Evolutionary conservation across 2,329 filamentous ascomycete genomes (phyloP).

Genomic region (Nemania sp.): DNA sequence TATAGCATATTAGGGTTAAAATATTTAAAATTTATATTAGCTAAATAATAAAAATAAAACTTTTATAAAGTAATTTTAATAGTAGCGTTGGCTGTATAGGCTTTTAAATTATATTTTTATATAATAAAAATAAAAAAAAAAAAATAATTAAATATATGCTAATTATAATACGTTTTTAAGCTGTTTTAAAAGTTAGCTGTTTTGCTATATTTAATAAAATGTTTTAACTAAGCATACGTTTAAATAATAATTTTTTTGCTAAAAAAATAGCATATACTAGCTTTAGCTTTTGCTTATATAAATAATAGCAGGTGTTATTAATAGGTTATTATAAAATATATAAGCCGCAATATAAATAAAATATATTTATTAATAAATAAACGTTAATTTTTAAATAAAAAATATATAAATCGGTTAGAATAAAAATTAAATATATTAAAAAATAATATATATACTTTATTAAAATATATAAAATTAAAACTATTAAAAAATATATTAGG

Average conservation of each 20-base stretch:
- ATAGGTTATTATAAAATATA: no score
- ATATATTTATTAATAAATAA: no score
- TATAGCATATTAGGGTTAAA: not conserved
- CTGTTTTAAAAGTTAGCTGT: not conserved
- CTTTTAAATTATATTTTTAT: slow-evolving; percentile 6
- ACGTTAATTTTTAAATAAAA: not conserved
- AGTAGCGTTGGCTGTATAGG: not conserved
- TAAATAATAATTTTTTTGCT: no score
- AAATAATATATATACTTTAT: not conserved
- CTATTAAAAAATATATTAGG: not conserved
- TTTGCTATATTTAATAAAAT: not conserved
- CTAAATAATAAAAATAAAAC: not conserved
- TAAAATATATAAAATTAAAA: not conserved
- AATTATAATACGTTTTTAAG: not conserved
- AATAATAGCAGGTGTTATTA: not conserved
- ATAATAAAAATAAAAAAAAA: not conserved
- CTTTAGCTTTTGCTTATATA: not conserved
- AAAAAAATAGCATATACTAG: not conserved
- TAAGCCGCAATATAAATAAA: no score
- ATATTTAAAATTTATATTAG: not conserved
- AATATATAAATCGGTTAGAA: not conserved
- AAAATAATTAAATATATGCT: not conserved
- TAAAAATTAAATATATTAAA: not conserved
- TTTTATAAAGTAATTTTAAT: not conserved
- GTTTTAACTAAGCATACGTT: not conserved